Base-by-base conservation (phyloP, 768 basidiomycete genomes). In the Pleurotus cornucopiae region DNA sequence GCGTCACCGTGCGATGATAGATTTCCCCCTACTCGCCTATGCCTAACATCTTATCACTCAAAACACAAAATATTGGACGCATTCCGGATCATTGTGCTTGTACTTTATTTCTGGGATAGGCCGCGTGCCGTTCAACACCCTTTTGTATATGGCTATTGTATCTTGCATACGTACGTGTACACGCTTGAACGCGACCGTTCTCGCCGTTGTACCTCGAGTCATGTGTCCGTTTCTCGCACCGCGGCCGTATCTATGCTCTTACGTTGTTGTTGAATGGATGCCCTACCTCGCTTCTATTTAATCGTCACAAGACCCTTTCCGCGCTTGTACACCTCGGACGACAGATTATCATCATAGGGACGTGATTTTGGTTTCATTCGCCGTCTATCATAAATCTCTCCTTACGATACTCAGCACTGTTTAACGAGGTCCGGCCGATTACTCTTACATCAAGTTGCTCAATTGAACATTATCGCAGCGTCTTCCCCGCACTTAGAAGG, bases 201-300 rank as follows among this genome's bases (percentile, higher is more conserved):
- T 51, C 25, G 39, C n/a, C 51, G 51, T 43, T 53, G 41, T 53
- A 40, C 37, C 39, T 38, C 18, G 13, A 39, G 51, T 53, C 51
- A 53, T 39, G 41, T 53, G 51, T 41, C 37, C 51, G 49, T 53
- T 53, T 53, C 51, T 40, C 23, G 18, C 21, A 21, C 30, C 30
- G 30, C 11, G 51, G 41, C 20, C 20, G 48, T 7, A 7, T 34
- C 30, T 3, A 34, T 34, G 30, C 30, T 34, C 30, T 49, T 49
- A 38, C 48, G 48, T 49, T 26, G 30, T 12, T 49, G 30, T 26
- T 20, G 14, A 34, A 14, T n/a, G 14, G 48, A 6, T 14, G 18
- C 13, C 13, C 16, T 23, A 38, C 20, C 13, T 21, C 18, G 18
- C 20, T 23, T 18, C 21, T 9, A 3, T n/a, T 25, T 53, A 6